A percentile compares a stretch with the other conserved stretches of the same genome.
These are phyloP conservation scores for Rhamnella rubrinervis DNA, from an alignment of 331 rosid species.

Conservation along the genomic window DNA sequence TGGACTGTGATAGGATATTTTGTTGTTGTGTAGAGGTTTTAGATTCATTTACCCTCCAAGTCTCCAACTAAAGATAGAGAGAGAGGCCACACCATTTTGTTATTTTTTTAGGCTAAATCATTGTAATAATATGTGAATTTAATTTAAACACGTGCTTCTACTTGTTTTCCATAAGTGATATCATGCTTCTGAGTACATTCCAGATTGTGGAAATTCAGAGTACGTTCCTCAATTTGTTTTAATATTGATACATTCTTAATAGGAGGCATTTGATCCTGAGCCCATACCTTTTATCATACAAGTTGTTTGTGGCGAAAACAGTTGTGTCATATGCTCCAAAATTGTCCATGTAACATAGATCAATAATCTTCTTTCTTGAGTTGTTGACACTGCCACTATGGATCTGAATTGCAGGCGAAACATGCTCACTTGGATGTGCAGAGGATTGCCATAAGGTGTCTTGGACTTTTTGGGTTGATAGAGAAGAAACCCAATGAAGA, in stretches of 20 bases:
- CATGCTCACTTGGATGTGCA: constrained; percentile 88
- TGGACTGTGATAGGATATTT: neutral
- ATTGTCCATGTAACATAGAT: neutral
- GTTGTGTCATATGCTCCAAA: neutral
- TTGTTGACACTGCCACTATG: constrained; percentile 13
- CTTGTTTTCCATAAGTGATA: no score
- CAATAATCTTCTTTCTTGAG: neutral
- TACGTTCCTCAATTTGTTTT: neutral
- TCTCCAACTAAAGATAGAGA: neutral
- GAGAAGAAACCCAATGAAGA: constrained; percentile 75
- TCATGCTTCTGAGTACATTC: no score
- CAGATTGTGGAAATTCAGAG: neutral
- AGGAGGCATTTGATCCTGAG: no score
- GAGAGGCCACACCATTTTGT: neutral
- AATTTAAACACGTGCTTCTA: neutral
- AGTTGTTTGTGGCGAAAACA: neutral
- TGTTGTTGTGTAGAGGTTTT: neutral
- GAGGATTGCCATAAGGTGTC: constrained; percentile 81
- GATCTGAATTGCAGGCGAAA: constrained; percentile 64
- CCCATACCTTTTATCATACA: neutral
- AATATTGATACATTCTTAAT: neutral
- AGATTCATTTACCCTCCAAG: neutral
- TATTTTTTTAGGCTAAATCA: neutral
- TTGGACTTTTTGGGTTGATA: constrained; percentile 88
- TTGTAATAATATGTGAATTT: neutral